These are phyloP conservation scores for Apiotrichum akiyoshidainum DNA, from an alignment of 1,284 basidiomycete species.

Conservation along the genomic window DNA sequence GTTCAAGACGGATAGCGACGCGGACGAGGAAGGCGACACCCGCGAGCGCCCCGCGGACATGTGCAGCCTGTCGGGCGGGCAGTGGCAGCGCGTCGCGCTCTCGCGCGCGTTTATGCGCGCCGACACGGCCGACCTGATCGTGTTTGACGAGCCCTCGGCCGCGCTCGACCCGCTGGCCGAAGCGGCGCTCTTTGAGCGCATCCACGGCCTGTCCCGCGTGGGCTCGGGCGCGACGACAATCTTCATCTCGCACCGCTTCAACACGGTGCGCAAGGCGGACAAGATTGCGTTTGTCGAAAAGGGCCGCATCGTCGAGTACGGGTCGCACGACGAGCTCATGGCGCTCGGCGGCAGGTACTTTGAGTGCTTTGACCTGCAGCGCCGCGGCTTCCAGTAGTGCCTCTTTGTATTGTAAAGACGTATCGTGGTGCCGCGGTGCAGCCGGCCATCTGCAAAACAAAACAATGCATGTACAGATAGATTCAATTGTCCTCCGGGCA, in stretches of 20 bases:
- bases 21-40: not conserved
- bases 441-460: no score
- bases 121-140: constrained; percentile 67
- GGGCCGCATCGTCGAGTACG: constrained; percentile 74
- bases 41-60: no score
- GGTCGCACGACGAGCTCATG: constrained; percentile 73
- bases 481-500: no score
- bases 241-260: constrained; percentile 75
- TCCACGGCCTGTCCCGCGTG: constrained; percentile 26
- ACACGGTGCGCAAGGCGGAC: constrained; percentile 24
- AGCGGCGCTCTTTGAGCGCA: constrained; percentile 63
- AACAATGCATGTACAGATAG: no score
- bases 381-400: constrained; percentile 9
- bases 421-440: no score
- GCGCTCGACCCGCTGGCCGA: constrained; percentile 76
- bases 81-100: constrained; percentile 82
- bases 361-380: constrained; percentile 32
- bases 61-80: constrained; percentile 26
- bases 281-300: constrained; percentile 75
- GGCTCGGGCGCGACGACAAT: constrained; percentile 60
- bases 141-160: constrained; percentile 62
- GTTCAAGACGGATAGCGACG: no score
- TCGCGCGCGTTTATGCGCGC: constrained; percentile 79
- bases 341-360: constrained; percentile 38
- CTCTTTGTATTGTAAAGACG: no score